phyloP scores from a whole-genome alignment of 176 grass and related monocot genomes.

The Ananas comosus region DNA sequence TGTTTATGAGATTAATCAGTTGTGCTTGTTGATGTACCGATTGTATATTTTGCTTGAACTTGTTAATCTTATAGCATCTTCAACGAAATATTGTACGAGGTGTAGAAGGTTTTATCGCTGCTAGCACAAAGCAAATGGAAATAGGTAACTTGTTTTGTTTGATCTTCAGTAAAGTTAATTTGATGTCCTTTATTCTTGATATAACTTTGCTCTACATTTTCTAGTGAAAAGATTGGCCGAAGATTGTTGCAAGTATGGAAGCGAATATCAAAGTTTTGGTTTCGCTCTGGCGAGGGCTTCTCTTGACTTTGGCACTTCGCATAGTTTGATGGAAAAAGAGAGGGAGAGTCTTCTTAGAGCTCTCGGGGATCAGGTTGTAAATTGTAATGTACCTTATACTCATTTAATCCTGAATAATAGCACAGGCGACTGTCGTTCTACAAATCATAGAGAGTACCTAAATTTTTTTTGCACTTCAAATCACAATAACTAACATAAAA shows the following conservation, averaged over 20 bases:
- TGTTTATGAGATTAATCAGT: not conserved
- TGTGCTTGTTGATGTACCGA: constrained; percentile 5
- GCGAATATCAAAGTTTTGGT: constrained; percentile 46
- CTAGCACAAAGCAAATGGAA: constrained; percentile 95
- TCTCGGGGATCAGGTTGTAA: constrained; percentile 68
- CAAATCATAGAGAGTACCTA: not conserved
- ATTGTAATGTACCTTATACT: not conserved
- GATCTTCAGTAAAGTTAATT: not conserved
- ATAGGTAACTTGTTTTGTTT: constrained; percentile 38
- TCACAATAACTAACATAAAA: too few relatives aligned
- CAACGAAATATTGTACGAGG: constrained; percentile 74
- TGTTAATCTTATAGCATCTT: constrained; percentile 51
- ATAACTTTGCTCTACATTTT: not conserved
- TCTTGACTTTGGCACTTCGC: constrained; percentile 66
- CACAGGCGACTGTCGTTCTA: not conserved
- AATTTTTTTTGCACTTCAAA: too few relatives aligned
- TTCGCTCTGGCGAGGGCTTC: constrained; percentile 75
- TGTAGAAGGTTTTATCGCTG: constrained; percentile 64
- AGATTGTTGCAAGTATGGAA: constrained; percentile 93
- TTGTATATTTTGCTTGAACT: constrained; percentile 13
- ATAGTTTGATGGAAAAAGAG: constrained; percentile 80
- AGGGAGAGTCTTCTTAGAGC: constrained; percentile 62
- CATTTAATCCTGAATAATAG: not conserved
- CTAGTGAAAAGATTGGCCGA: constrained; percentile 82
- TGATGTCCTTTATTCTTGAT: not conserved